phyloP scores from a whole-genome alignment of 1,139 yeast genomes.

The Taphrina wiesneri region DNA sequence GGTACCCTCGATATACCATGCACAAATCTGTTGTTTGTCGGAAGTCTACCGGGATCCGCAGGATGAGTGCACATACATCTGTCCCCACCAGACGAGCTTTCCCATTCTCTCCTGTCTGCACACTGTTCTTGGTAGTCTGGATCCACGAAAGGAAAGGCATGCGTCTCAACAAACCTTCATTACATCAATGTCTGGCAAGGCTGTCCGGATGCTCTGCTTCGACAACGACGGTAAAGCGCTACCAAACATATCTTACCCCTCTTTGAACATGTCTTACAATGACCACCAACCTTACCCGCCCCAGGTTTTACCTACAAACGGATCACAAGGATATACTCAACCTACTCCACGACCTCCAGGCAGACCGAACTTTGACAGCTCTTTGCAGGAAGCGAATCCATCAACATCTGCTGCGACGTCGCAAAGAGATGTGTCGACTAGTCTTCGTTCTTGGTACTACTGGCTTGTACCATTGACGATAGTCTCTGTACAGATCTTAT shows the following conservation, averaged over 20 bases:
- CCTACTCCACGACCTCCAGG: background rate
- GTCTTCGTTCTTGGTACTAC: background rate
- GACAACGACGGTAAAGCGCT: background rate
- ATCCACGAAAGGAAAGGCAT: background rate
- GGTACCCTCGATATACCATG: constrained; percentile 2
- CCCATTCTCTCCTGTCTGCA: background rate
- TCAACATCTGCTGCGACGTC: background rate
- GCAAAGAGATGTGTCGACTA: background rate
- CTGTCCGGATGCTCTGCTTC: background rate
- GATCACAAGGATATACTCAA: background rate
- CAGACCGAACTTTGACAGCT: background rate
- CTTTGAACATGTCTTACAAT: background rate
- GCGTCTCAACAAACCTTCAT: background rate
- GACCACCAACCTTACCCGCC: background rate
- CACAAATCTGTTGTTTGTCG: constrained; percentile 9
- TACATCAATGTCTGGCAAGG: background rate
- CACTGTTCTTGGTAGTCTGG: background rate
- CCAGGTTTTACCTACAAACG: background rate
- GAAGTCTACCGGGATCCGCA: background rate
- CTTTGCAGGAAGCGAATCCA: background rate
- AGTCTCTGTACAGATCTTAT: background rate
- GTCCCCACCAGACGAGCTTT: background rate
- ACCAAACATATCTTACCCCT: background rate
- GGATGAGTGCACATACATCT: constrained; percentile 10
- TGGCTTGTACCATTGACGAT: background rate